Conservation (phyloP, 2,329 filamentous ascomycete species). For the Setomelanomma holmii region DNA sequence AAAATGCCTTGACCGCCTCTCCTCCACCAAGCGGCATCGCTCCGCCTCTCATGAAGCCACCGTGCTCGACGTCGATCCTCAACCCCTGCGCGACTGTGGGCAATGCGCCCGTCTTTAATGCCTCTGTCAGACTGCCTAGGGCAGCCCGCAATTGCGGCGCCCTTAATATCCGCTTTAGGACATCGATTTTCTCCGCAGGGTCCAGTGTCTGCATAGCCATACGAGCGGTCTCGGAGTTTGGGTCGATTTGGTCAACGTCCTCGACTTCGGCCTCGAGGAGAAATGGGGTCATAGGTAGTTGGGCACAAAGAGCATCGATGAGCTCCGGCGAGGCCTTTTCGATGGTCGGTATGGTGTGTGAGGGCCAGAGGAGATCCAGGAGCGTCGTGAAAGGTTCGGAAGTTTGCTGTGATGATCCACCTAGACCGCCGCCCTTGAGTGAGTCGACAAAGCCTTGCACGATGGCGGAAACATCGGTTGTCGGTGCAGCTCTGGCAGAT, state of each 20-base stretch:
- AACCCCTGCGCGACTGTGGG: conserved; percentile 90
- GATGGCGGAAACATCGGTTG: conserved; percentile 73
- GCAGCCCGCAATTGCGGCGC: conserved; percentile 93
- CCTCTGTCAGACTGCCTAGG: conserved; percentile 82
- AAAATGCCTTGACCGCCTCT: conserved; percentile 88
- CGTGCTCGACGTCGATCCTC: conserved; percentile 79
- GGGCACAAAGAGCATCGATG: conserved; percentile 76
- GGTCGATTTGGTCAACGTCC: conserved; percentile 68
- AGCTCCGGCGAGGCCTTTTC: conserved; percentile 69
- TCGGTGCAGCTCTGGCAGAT: conserved; percentile 54
- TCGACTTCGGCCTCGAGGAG: conserved; percentile 74
- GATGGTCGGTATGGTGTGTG: conserved; percentile 79
- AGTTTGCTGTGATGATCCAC: conserved; percentile 43
- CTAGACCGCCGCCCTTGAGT: conserved; percentile 64
- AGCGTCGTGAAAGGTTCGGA: conserved; percentile 80
- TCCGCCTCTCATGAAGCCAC: conserved; percentile 79
- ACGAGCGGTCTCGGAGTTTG: conserved; percentile 71
- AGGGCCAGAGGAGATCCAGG: conserved; percentile 80
- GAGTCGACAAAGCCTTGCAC: conserved; percentile 91
- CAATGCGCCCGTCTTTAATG: conserved; percentile 86
- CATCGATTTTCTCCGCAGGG: conserved; percentile 76
- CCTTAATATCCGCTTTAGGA: conserved; percentile 81
- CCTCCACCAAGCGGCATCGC: conserved; percentile 86
- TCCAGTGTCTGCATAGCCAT: conserved; percentile 77
- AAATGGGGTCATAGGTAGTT: conserved; percentile 80